Evolutionary conservation across 2,329 filamentous ascomycete species (phyloP).

Genomic region (Pyricularia pennisetigena): DNA sequence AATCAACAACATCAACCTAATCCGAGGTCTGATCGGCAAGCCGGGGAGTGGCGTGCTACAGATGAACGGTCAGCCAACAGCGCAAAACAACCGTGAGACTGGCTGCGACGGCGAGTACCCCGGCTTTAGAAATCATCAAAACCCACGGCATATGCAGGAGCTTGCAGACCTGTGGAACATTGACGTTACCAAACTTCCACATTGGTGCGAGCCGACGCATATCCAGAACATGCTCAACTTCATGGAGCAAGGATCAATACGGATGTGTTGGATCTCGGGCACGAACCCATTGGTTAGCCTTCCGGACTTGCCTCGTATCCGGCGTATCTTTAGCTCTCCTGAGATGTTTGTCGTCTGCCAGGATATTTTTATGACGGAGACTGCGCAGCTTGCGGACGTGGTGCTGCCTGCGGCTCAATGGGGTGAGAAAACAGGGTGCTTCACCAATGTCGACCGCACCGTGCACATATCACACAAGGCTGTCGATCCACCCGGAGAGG

Average conservation of each 20-base stretch:
- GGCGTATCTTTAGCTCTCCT: not conserved
- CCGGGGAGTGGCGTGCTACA: too few species aligned
- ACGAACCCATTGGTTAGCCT: slow-evolving; percentile 28
- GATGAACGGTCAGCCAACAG: too few species aligned
- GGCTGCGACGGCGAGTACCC: too few species aligned
- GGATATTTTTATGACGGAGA: slow-evolving; percentile 17
- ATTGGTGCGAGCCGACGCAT: slow-evolving; percentile 20
- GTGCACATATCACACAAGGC: slow-evolving; percentile 26
- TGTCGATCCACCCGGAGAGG: slow-evolving; percentile 25
- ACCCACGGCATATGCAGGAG: too few species aligned
- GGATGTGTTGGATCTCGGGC: slow-evolving; percentile 27
- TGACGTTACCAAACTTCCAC: too few species aligned
- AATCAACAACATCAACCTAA: slow-evolving; percentile 29
- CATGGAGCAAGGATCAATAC: slow-evolving; percentile 21
- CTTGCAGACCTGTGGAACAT: too few species aligned
- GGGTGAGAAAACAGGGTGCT: slow-evolving; percentile 27
- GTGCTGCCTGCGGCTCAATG: slow-evolving; percentile 25
- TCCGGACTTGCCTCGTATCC: not conserved
- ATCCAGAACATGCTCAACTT: slow-evolving; percentile 24
- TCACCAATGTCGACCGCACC: slow-evolving; percentile 27
- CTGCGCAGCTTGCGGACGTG: slow-evolving; percentile 23
- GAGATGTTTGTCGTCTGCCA: not conserved
- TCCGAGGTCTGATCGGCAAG: slow-evolving; percentile 20
- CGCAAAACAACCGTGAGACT: too few species aligned
- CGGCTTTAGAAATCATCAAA: too few species aligned